Conservation (phyloP, 2,329 filamentous ascomycete species). For the Amesomyces nigricolor region DNA sequence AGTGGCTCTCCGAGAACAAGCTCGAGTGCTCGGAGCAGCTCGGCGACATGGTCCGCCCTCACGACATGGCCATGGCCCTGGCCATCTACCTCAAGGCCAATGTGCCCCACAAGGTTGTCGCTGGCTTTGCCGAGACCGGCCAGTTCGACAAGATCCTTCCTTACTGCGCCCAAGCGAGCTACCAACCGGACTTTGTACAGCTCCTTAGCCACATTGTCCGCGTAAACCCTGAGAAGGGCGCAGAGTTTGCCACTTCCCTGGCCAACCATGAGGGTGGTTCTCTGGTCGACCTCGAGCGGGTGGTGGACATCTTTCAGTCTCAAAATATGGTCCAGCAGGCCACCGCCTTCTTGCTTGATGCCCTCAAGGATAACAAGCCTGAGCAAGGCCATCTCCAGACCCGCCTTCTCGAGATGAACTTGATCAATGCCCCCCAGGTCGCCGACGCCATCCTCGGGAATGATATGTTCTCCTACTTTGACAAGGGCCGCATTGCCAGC, state of each 20-base stretch:
- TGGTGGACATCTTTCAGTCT: slow-evolving; percentile 96
- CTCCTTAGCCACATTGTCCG: slow-evolving; percentile 89
- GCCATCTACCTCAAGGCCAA: slow-evolving; percentile 88
- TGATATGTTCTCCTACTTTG: slow-evolving; percentile 97
- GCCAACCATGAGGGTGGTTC: slow-evolving; percentile 84
- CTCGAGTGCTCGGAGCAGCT: slow-evolving; percentile 93
- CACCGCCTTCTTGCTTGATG: slow-evolving; percentile 95
- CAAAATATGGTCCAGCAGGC: slow-evolving; percentile 97
- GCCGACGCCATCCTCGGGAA: slow-evolving; percentile 97
- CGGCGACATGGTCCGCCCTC: slow-evolving; percentile 84
- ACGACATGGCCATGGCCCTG: slow-evolving; percentile 83
- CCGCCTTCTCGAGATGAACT: slow-evolving; percentile 93
- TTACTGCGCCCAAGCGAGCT: slow-evolving; percentile 78
- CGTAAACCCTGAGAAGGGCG: slow-evolving; percentile 85
- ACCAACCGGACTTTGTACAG: slow-evolving; percentile 91
- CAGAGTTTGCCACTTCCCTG: slow-evolving; percentile 88
- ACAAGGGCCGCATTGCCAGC: slow-evolving; percentile 80
- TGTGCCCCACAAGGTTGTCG: slow-evolving; percentile 87
- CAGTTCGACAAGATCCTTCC: slow-evolving; percentile 96
- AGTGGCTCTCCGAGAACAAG: slow-evolving; percentile 96
- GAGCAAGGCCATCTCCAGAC: slow-evolving; percentile 94
- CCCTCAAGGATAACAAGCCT: slow-evolving; percentile 87
- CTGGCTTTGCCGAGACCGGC: slow-evolving; percentile 88
- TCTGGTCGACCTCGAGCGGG: slow-evolving; percentile 85
- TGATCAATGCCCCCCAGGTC: slow-evolving; percentile 93